A percentile compares a stretch with the other conserved stretches of the same genome.
Evolutionary conservation across 129 eudicot species (phyloP).

Genomic region (Glebionis coronaria): DNA sequence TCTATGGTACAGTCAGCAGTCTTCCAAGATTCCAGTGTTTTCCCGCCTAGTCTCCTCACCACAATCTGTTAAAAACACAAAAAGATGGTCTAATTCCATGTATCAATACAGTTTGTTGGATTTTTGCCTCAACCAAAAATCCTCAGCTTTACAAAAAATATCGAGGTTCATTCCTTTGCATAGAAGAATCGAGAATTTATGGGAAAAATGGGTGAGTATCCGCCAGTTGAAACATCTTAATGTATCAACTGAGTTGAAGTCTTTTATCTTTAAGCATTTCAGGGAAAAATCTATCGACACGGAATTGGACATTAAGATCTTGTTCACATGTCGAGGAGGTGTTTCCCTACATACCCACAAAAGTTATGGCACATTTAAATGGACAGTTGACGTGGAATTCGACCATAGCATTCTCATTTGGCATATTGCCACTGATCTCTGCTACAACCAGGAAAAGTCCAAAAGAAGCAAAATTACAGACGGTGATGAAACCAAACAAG

Average conservation of each 20-base stretch:
- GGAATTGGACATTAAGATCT: conserved; percentile 1
- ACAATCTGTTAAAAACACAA: conserved; percentile 12
- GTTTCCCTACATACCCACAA: conserved; percentile 16
- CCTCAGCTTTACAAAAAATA: conserved; percentile 6
- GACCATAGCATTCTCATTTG: conserved; percentile 38
- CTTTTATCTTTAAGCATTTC: conserved; percentile 28
- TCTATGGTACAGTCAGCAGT: conserved; percentile 27
- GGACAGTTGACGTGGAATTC: conserved; percentile 32
- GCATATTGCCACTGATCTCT: conserved; percentile 40
- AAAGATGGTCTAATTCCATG: conserved; percentile 48
- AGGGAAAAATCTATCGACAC: conserved; percentile 18
- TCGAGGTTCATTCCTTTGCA: conserved; percentile 4
- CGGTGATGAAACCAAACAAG: conserved; percentile 12
- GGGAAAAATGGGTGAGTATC: conserved; percentile 17
- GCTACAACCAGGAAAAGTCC: conserved; percentile 12
- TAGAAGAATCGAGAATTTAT: conserved; percentile 18
- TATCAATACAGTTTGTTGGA: conserved; percentile 39
- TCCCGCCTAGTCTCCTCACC: conserved; percentile 4
- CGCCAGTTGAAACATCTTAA: conserved; percentile 20
- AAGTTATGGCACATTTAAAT: conserved; percentile 18
- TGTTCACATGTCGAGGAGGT: conserved; percentile 27
- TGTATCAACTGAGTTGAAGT: conserved; percentile 26
- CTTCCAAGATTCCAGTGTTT: conserved; percentile 15
- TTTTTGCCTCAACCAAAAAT: conserved; percentile 28
- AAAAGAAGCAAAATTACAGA: not conserved